Evolutionary conservation across 495 filamentous ascomycete genomes (phyloP), one percentile per base, ranked within the genome.

Genomic region (Cercophora newfieldiana): DNA sequence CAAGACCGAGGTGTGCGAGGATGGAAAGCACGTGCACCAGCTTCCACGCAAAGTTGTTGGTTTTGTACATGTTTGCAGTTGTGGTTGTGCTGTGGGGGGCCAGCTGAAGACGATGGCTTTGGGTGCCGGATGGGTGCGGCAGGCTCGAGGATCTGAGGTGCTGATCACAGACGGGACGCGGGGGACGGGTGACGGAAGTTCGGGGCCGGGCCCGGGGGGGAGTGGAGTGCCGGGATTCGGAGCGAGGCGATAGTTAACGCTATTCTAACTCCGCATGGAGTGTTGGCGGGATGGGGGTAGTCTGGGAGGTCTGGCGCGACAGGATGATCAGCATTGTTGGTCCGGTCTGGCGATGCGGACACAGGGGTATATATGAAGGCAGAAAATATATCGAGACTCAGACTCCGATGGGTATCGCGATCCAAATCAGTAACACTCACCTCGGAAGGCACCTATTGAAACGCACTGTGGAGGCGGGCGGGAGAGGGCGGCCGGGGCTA

Each of bases 1-100:
- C 48, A 30, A 75, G 68, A 1, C 68, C 68, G 6, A 75, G 66
- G 26, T 75, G 71, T 18, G 59, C 64, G 10, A 74, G 63, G n/a
- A 72, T 74, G 51, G 61, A 66, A 16, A 67, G 68, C 19, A 69
- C 28, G 48, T 75, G 73, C 28, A 64, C 64, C 21, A 69, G n/a
- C 62, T 74, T 75, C 73, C 73, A 75, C 62, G 64, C 26, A 16
- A 62, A 71, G 57, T 75, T 59, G n/a, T 65, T 74, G 18, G 73
- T 72, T 54, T 65, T 56, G n/a, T 74, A 72, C 73, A 75, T 75
- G 64, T n/a, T 67, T n/a, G 59, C 37, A 26, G 59, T 26, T 8
- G 24, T 8, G 24, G 12, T 33, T 12, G 21, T n/a, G 50, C 10
- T 21, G 7, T 10, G 21, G 21, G 58, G 10, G 30, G 22, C 30